These are phyloP conservation scores for Zasmidium citrigriseum DNA, from an alignment of 2,329 filamentous ascomycete species.

Conservation along the genomic window DNA sequence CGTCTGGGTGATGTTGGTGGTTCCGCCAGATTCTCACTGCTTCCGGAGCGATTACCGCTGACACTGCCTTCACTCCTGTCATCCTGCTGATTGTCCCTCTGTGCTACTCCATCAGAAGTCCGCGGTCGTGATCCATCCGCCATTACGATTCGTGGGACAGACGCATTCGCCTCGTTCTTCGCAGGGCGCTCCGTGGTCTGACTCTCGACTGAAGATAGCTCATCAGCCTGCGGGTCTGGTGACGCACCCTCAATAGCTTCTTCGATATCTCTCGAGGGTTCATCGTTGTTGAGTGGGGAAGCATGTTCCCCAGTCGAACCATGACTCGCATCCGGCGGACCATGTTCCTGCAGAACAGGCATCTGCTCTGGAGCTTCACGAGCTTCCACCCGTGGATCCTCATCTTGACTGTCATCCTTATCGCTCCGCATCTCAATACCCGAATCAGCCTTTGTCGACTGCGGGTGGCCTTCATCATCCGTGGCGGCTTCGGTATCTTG, in stretches of 20 bases:
- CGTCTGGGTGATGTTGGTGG: slow-evolving; percentile 6
- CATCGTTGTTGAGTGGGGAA: background rate
- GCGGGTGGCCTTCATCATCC: slow-evolving; percentile 21
- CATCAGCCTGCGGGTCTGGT: slow-evolving; percentile 6
- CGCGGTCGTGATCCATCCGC: slow-evolving; percentile 22
- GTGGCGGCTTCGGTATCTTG: slow-evolving; percentile 6
- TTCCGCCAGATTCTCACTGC: background rate
- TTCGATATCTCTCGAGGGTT: background rate
- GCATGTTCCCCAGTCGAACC: background rate
- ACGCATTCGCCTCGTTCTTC: slow-evolving; percentile 3
- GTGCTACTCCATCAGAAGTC: slow-evolving; percentile 7
- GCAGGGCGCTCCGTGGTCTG: slow-evolving; percentile 14
- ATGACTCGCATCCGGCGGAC: background rate
- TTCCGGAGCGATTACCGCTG: background rate
- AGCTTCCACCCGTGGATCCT: background rate
- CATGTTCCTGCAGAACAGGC: background rate
- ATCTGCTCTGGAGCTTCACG: background rate
- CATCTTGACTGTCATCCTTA: background rate
- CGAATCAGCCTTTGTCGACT: slow-evolving; percentile 55
- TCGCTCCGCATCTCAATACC: slow-evolving; percentile 53
- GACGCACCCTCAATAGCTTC: background rate
- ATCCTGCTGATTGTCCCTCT: background rate
- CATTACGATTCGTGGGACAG: slow-evolving; percentile 19
- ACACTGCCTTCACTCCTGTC: background rate
- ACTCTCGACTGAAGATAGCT: slow-evolving; percentile 13